Base-by-base conservation (phyloP, 139 green algal genomes). In the Auxenochlorella protothecoides region DNA sequence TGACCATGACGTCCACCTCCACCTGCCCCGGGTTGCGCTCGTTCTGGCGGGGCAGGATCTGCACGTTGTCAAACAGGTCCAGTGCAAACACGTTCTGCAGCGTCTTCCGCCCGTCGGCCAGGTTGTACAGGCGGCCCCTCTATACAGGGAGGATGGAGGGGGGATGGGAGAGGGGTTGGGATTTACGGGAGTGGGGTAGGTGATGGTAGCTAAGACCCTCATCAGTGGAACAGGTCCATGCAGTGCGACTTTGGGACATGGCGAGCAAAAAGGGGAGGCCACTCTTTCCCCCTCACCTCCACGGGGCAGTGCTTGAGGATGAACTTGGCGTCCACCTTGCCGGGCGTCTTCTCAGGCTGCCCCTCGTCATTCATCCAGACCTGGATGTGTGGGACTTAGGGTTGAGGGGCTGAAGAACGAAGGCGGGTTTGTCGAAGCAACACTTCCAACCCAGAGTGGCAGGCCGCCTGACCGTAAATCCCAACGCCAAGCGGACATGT, bases 41-140 rank as follows among this genome's bases (percentile, higher is more conserved):
- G 66, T 89, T 82, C 6, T 85, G 86, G 12, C 70, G 68, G 7
- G 80, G 87, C 56, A 89, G 72, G n/a, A 88, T 79, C 77, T 80
- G 85, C 8, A 92, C 85, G 72, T 92, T 93, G 69, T 91, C 88
- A 70, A 93, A 94, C 4, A 95, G 78, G 70, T 90, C 79, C 66
- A 91, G 59, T 5, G 77, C 74, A 75, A 90, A 91, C 6, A 96
- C 84, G 82, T 91, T 88, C 27, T 87, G 80, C 73, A 95, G 81
- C 52, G 83, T 87, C 67, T 83, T 87, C 12, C 80, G 82, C 15
- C 79, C 88, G 59, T 92, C 89, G 54, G 88, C 80, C 6, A 86
- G 80, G 80, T 87, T 92, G 85, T 92, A 95, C 3, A 91, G 75
- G 54, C 84, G 66, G 44, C 87, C 88, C 52, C 51, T 61, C 6